Conservation (phyloP, 129 eudicot genomes). For the Lactuca saligna region DNA sequence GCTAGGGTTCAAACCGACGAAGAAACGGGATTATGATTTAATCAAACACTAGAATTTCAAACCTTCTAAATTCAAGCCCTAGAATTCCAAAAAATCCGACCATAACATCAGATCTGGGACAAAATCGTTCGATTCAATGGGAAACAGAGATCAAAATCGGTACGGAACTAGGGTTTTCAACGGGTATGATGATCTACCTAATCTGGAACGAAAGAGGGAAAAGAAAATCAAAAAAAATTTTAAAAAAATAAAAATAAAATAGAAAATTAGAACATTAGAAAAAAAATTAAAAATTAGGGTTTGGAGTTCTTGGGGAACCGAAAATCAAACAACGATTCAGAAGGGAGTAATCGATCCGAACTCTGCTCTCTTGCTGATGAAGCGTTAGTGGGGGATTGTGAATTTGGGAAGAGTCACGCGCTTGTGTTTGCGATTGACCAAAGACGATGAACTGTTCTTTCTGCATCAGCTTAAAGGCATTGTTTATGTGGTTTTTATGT, state of each 20-base stretch:
- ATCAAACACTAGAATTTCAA: conserved; percentile 7
- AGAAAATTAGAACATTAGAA: neutral
- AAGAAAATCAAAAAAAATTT: neutral
- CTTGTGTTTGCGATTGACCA: conserved; percentile 26
- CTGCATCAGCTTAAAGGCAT: conserved; percentile 1
- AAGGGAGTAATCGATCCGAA: conserved; percentile 40
- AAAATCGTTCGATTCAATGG: conserved; percentile 10
- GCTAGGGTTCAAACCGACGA: conserved; percentile 17
- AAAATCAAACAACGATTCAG: conserved; percentile 9
- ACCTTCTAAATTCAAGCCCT: conserved; percentile 20
- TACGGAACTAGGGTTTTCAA: conserved; percentile 41
- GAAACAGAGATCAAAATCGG: conserved; percentile 26
- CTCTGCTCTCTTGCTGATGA: conserved; percentile 27
- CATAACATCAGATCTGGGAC: conserved; percentile 29
- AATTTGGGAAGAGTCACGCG: conserved; percentile 35
- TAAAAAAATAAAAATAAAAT: neutral
- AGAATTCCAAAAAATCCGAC: neutral
- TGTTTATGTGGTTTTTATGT: conserved; percentile 16
- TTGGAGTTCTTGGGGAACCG: conserved; percentile 22
- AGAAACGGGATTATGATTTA: conserved; percentile 4
- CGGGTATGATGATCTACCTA: conserved; percentile 18
- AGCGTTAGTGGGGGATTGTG: neutral
- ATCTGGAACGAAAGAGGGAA: conserved; percentile 19
- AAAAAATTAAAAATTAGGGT: conserved; percentile 33
- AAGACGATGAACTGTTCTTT: conserved; percentile 28